These are phyloP conservation scores for Tricholoma saponaceum DNA, from an alignment of 768 basidiomycete species.

Conservation along the genomic window DNA sequence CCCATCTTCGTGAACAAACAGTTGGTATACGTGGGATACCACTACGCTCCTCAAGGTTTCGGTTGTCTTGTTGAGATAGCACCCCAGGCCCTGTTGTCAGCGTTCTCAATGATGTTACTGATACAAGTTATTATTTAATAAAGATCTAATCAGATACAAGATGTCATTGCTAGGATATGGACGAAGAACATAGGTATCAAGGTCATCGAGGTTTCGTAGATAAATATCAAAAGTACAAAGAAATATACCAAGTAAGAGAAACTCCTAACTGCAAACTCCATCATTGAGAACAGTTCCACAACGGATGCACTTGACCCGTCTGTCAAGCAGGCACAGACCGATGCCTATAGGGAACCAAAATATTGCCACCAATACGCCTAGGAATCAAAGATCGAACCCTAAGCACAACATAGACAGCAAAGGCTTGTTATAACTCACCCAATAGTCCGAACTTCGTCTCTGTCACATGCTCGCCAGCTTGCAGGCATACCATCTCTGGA, in stretches of 20 bases:
- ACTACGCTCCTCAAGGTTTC: no score
- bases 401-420: background rate
- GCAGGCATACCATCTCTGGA: slow-evolving; percentile 85
- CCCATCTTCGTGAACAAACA: no score
- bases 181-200: background rate
- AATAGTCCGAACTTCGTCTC: slow-evolving; percentile 66
- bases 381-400: slow-evolving; percentile 1
- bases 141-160: no score
- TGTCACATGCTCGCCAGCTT: slow-evolving; percentile 63
- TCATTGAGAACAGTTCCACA: slow-evolving; percentile 42
- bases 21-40: no score
- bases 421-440: slow-evolving; percentile 39
- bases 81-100: no score
- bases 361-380: slow-evolving; percentile 77
- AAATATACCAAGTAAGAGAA: background rate
- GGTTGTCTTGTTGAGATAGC: no score
- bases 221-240: background rate
- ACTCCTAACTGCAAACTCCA: slow-evolving; percentile 36
- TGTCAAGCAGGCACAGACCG: slow-evolving; percentile 73
- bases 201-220: background rate
- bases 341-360: slow-evolving; percentile 87
- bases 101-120: no score
- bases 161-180: no score
- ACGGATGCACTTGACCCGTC: slow-evolving; percentile 57
- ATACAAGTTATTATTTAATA: no score